A percentile compares a stretch with the other conserved stretches of the same genome.
Evolutionary conservation across 495 filamentous ascomycete species (phyloP).

Genomic region (Tricharina praecox): DNA sequence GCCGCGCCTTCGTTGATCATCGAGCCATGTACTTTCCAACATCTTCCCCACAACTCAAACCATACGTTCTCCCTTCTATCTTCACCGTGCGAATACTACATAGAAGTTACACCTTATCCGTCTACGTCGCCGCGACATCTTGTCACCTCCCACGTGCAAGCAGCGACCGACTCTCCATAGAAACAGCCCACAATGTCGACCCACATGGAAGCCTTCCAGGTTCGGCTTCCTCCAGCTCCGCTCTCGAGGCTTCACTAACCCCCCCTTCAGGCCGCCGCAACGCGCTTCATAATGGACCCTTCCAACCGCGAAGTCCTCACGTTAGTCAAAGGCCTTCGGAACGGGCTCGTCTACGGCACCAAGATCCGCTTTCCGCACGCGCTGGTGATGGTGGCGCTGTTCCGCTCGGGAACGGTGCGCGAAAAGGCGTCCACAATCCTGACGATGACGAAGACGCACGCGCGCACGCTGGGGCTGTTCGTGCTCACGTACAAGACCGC

Average conservation of each 20-base stretch:
- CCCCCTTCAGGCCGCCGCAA: neutral
- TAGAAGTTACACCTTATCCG: too few species aligned
- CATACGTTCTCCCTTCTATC: too few species aligned
- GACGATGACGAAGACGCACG: slow-evolving; percentile 76
- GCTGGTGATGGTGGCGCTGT: slow-evolving; percentile 90
- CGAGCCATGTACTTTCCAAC: too few species aligned
- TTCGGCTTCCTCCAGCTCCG: neutral
- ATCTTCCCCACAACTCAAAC: too few species aligned
- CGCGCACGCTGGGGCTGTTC: slow-evolving; percentile 78
- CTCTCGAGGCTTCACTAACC: neutral
- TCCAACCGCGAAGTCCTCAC: slow-evolving; percentile 64
- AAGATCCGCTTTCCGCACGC: slow-evolving; percentile 99
- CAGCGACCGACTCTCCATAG: too few species aligned
- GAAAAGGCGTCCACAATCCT: slow-evolving; percentile 64
- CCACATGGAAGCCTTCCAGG: neutral
- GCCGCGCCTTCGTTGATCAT: too few species aligned
- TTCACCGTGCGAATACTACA: too few species aligned
- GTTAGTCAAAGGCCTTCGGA: slow-evolving; percentile 78
- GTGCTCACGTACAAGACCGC: slow-evolving; percentile 66
- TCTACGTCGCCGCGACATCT: too few species aligned
- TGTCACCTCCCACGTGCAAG: too few species aligned
- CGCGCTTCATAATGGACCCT: slow-evolving; percentile 49
- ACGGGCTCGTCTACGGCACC: slow-evolving; percentile 90
- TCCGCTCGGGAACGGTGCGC: slow-evolving; percentile 71
- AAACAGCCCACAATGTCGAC: neutral